These are phyloP conservation scores for Globisporangium paroecandrum DNA, from an alignment of 352 stramenopile genomes.

Conservation along the genomic window DNA sequence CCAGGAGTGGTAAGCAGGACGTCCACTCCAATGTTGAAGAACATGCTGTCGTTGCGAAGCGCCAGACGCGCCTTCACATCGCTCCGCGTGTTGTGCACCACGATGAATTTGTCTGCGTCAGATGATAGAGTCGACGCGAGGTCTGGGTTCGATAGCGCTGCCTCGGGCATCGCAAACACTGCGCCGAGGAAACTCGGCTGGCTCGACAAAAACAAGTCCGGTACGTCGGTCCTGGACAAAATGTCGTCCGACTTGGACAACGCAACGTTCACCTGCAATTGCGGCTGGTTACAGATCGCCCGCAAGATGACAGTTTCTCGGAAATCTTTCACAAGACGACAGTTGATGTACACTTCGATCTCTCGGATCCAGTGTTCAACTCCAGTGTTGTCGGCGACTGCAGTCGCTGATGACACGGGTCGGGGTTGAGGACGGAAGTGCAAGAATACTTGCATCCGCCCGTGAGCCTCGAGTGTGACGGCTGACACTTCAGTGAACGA, in stretches of 20 bases:
- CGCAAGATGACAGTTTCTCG: slow-evolving; percentile 78
- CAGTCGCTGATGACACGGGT: background rate
- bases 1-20: slow-evolving; percentile 31
- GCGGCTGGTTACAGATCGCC: slow-evolving; percentile 73
- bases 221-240: slow-evolving; percentile 23
- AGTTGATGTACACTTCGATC: slow-evolving; percentile 87
- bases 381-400: slow-evolving; percentile 9
- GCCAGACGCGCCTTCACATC: slow-evolving; percentile 67
- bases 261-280: slow-evolving; percentile 68
- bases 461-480: slow-evolving; percentile 64
- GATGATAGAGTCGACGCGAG: slow-evolving; percentile 25
- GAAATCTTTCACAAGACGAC: slow-evolving; percentile 86
- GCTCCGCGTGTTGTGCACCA: slow-evolving; percentile 72
- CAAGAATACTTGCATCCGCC: slow-evolving; percentile 82
- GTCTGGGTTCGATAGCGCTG: slow-evolving; percentile 42
- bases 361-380: slow-evolving; percentile 72
- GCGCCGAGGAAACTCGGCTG: slow-evolving; percentile 79
- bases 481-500: slow-evolving; percentile 82
- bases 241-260: slow-evolving; percentile 40
- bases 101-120: slow-evolving; percentile 64
- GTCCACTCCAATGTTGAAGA: slow-evolving; percentile 73
- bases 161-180: slow-evolving; percentile 77
- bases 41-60: slow-evolving; percentile 82
- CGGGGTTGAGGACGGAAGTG: slow-evolving; percentile 77
- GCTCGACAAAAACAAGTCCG: slow-evolving; percentile 26